Evolutionary conservation across 805 yeast species (phyloP).

Genomic region (Yarrowia sp.): DNA sequence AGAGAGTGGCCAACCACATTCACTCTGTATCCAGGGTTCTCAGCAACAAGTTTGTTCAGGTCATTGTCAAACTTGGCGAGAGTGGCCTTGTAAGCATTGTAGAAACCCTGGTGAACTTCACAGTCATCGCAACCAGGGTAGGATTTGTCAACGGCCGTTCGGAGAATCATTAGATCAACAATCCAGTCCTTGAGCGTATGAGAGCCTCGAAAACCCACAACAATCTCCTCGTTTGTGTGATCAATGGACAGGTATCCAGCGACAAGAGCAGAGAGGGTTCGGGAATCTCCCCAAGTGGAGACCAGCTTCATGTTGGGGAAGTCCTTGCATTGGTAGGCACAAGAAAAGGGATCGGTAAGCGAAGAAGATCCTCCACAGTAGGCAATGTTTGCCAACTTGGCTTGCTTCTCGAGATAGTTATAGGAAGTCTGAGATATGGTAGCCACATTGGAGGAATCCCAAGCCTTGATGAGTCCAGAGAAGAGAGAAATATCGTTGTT

Average conservation of each 20-base stretch:
- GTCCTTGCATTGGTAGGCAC: conserved; percentile 22
- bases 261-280: not conserved
- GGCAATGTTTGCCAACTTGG: conserved; percentile 8
- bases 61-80: not conserved
- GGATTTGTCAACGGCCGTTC: not conserved
- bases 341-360: not conserved
- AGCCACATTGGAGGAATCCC: not conserved
- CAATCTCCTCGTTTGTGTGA: not conserved
- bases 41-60: not conserved
- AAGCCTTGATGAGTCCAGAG: not conserved
- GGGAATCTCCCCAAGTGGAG: not conserved
- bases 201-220: conserved; percentile 2
- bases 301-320: conserved; percentile 7
- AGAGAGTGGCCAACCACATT: conserved; percentile 68
- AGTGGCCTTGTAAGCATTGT: not conserved
- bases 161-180: not conserved
- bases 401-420: conserved; percentile 3
- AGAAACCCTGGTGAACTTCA: conserved; percentile 1
- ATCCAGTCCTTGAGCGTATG: conserved; percentile 15
- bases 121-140: not conserved
- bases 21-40: conserved; percentile 48
- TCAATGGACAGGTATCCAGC: conserved; percentile 8
- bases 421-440: not conserved
- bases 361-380: conserved; percentile 4
- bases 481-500: not conserved